These are phyloP conservation scores for Darksidea phi DNA, from an alignment of 495 filamentous ascomycete genomes.

Conservation along the genomic window DNA sequence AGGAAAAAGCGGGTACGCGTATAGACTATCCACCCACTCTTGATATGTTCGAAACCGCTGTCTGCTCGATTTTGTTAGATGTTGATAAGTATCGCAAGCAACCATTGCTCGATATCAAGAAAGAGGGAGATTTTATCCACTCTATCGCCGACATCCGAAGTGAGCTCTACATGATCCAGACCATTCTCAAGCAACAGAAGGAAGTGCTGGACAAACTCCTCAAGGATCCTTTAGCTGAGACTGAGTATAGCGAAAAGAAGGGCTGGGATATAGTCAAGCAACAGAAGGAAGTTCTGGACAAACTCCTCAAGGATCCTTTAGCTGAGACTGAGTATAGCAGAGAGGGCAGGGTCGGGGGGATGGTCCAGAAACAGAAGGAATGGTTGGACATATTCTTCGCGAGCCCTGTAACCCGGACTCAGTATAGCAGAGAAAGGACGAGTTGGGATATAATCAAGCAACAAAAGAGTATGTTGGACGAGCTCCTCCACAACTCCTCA, in stretches of 20 bases:
- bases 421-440: no score
- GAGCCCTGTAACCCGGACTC: no score
- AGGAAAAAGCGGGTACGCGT: neutral
- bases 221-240: no score
- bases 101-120: neutral
- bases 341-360: no score
- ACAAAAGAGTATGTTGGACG: neutral
- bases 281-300: neutral
- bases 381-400: neutral
- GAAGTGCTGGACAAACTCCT: neutral
- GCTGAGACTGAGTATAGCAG: neutral
- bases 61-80: neutral
- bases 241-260: no score
- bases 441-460: neutral
- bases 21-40: neutral
- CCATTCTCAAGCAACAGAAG: neutral
- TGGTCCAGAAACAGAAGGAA: neutral
- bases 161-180: constrained; percentile 1
- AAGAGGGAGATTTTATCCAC: neutral
- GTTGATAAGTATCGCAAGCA: neutral
- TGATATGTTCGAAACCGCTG: neutral
- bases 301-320: neutral
- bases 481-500: neutral
- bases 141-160: neutral
- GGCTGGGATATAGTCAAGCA: neutral